Conservation (phyloP, 345 rosid species). For the Eucalyptus virginea region DNA sequence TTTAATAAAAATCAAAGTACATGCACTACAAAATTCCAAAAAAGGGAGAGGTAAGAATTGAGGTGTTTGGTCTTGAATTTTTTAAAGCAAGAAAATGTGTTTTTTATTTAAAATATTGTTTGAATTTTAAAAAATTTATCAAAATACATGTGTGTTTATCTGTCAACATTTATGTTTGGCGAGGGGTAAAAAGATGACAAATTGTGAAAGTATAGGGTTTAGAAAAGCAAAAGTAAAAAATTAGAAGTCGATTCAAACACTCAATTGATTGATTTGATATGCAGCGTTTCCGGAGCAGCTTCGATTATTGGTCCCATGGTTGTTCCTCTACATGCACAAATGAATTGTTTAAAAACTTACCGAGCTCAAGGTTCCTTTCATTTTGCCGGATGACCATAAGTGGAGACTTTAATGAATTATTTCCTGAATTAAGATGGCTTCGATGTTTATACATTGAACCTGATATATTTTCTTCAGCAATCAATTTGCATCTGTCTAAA, state of each 20-base stretch:
- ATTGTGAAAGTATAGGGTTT: background rate
- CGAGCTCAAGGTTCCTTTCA: background rate
- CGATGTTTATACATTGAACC: background rate
- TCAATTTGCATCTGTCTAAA: background rate
- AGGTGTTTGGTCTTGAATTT: background rate
- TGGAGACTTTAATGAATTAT: background rate
- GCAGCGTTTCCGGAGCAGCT: rapidly evolving
- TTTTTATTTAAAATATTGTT: too few species aligned
- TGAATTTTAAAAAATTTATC: background rate
- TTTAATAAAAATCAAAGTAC: too few species aligned
- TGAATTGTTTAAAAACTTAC: background rate
- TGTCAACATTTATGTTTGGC: too few species aligned
- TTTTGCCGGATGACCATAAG: rapidly evolving
- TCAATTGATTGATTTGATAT: too few species aligned
- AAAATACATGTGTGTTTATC: too few species aligned
- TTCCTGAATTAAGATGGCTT: background rate
- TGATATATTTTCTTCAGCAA: rapidly evolving
- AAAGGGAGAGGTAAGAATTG: too few species aligned
- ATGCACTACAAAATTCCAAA: too few species aligned
- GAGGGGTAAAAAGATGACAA: background rate
- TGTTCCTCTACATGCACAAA: background rate
- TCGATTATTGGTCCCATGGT: background rate
- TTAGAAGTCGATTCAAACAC: too few species aligned
- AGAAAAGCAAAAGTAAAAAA: background rate
- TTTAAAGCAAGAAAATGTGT: too few species aligned